phyloP scores from a whole-genome alignment of 2,329 filamentous ascomycete genomes.

The Neonectria ditissima region DNA sequence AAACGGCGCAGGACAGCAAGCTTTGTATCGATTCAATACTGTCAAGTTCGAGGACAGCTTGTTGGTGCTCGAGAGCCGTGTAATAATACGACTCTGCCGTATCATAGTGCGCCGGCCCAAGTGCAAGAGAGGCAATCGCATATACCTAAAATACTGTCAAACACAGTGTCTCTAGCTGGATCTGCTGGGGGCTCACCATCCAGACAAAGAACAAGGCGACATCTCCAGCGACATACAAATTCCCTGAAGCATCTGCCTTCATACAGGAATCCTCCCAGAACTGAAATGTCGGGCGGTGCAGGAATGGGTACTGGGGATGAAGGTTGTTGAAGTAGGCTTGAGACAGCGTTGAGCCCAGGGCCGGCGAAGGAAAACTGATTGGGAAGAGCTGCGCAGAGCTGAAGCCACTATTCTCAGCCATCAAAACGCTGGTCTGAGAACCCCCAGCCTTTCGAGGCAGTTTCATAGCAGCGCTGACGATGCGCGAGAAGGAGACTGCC shows the following conservation, averaged over 20 bases:
- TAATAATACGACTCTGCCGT: constrained; percentile 36
- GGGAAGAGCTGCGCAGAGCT: constrained; percentile 23
- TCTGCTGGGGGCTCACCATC: constrained; percentile 21
- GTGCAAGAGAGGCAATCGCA: constrained; percentile 30
- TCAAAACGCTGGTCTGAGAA: constrained; percentile 23
- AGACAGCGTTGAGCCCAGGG: constrained; percentile 26
- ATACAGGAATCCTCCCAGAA: constrained; percentile 35
- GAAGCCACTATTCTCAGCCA: constrained; percentile 15
- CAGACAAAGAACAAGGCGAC: constrained; percentile 34
- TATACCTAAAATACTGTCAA: constrained; percentile 19
- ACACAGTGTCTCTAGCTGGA: no score
- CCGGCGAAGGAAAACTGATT: constrained; percentile 25
- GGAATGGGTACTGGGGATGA: constrained; percentile 33
- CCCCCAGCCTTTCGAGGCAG: constrained; percentile 29
- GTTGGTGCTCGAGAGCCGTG: constrained; percentile 33
- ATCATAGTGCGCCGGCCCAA: constrained; percentile 31
- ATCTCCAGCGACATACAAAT: constrained; percentile 29
- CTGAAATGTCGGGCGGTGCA: constrained; percentile 30
- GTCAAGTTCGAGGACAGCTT: constrained; percentile 26
- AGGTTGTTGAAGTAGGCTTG: constrained; percentile 33
- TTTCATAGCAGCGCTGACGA: constrained; percentile 34
- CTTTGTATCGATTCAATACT: constrained; percentile 34
- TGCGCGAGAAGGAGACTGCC: constrained; percentile 33
- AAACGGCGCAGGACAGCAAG: constrained; percentile 27
- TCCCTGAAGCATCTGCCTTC: constrained; percentile 28